Evolutionary conservation across 2,329 filamentous ascomycete genomes (phyloP).

Genomic region (Beauveria bassiana): DNA sequence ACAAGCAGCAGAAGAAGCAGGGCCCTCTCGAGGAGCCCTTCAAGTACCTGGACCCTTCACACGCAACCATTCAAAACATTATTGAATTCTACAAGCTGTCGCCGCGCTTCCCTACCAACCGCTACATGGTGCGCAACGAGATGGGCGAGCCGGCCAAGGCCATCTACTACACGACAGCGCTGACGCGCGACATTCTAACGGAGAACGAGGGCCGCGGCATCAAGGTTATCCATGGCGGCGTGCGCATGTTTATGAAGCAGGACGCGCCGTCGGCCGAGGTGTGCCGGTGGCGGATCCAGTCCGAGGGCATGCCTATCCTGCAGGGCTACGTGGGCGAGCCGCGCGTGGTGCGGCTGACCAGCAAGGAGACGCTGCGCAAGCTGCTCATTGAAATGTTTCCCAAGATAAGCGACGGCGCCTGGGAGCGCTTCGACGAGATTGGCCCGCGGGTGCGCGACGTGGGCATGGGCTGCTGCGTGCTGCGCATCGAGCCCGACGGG

Average conservation of each 20-base stretch:
- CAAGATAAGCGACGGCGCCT: slow-evolving; percentile 67
- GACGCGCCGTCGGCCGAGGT: slow-evolving; percentile 80
- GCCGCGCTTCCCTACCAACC: slow-evolving; percentile 74
- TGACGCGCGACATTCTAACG: slow-evolving; percentile 77
- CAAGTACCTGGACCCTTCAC: slow-evolving; percentile 72
- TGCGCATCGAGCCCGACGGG: slow-evolving; percentile 71
- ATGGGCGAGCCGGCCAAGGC: slow-evolving; percentile 82
- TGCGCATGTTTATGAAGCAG: slow-evolving; percentile 99
- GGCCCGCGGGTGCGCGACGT: slow-evolving; percentile 74
- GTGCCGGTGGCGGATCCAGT: slow-evolving; percentile 92
- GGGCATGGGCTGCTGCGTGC: slow-evolving; percentile 84
- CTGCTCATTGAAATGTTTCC: slow-evolving; percentile 97
- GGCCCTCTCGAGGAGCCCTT: slow-evolving; percentile 79
- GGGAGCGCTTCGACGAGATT: slow-evolving; percentile 75
- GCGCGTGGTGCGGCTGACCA: slow-evolving; percentile 65
- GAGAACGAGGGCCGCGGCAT: slow-evolving; percentile 86
- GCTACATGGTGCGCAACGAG: slow-evolving; percentile 94
- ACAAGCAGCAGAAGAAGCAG: slow-evolving; percentile 34
- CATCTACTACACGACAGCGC: slow-evolving; percentile 87
- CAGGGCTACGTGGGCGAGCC: slow-evolving; percentile 81
- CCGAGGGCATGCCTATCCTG: slow-evolving; percentile 83
- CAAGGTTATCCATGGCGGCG: slow-evolving; percentile 92
- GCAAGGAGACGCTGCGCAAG: slow-evolving; percentile 71
- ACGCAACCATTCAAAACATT: slow-evolving; percentile 70
- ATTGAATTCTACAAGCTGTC: slow-evolving; percentile 81